phyloP scores from a whole-genome alignment of 176 grass and related monocot species.

The Phragmites australis region DNA sequence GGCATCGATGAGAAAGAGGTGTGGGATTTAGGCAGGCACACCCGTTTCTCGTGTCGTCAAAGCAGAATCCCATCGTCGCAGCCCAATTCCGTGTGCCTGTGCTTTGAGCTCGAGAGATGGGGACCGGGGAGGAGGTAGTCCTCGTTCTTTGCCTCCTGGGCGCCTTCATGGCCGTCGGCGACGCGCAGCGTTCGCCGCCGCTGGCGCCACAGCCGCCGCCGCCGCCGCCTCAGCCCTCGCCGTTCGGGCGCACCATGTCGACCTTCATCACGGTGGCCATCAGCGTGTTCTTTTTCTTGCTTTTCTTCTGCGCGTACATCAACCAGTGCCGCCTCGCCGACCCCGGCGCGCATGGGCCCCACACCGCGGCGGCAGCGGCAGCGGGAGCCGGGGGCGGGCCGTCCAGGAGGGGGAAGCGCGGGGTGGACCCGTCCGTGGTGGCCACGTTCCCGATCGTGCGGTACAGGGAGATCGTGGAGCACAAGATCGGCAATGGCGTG shows the following conservation, averaged over 20 bases:
- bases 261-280: constrained; percentile 66
- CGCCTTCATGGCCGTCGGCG: neutral
- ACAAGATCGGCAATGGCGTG: constrained; percentile 60
- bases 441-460: constrained; percentile 62
- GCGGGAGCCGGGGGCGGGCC: neutral
- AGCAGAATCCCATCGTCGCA: constrained; percentile 28
- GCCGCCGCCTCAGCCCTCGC: neutral
- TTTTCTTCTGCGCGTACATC: constrained; percentile 77
- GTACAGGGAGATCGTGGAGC: constrained; percentile 69
- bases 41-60: constrained; percentile 27
- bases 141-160: constrained; percentile 22
- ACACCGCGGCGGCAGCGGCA: neutral
- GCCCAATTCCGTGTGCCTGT: neutral
- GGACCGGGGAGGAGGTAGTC: constrained; percentile 22
- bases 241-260: constrained; percentile 64
- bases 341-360: neutral
- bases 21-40: constrained; percentile 8
- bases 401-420: constrained; percentile 50
- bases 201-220: neutral
- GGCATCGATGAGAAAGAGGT: neutral
- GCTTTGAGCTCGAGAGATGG: constrained; percentile 1
- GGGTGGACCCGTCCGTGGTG: constrained; percentile 61
- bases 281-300: constrained; percentile 71
- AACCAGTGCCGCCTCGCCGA: constrained; percentile 60
- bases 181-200: constrained; percentile 11